These are phyloP conservation scores for Pseudofabraea citricarpa DNA, from an alignment of 2,329 filamentous ascomycete species.

Conservation along the genomic window DNA sequence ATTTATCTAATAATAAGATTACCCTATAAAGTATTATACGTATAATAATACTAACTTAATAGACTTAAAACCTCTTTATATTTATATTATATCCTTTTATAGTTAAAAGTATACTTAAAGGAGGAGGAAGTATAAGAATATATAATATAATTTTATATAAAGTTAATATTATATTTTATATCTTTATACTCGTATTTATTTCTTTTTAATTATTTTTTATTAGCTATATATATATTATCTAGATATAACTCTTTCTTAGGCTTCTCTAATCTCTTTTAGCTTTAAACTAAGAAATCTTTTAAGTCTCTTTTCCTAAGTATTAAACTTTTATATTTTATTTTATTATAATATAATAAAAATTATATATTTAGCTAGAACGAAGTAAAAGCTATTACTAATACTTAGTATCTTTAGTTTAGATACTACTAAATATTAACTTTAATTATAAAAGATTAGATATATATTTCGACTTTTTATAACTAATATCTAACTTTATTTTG, in stretches of 20 bases:
- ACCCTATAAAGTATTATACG: conserved; percentile 15
- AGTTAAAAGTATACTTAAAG: too few relatives aligned
- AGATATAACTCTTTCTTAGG: too few relatives aligned
- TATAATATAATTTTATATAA: too few relatives aligned
- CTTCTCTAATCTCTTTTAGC: too few relatives aligned
- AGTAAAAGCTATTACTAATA: conserved; percentile 13
- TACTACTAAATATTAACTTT: conserved; percentile 19
- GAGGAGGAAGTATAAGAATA: too few relatives aligned
- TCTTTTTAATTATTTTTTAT: too few relatives aligned
- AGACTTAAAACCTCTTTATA: conserved; percentile 10
- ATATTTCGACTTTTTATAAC: conserved; percentile 21
- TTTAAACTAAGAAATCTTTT: too few relatives aligned
- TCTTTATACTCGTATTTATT: too few relatives aligned
- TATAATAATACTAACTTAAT: conserved; percentile 14
- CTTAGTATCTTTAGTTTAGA: conserved; percentile 24
- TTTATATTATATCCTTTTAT: conserved; percentile 23
- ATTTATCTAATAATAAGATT: conserved; percentile 44
- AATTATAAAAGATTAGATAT: conserved; percentile 25
- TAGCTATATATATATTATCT: too few relatives aligned
- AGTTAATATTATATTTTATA: too few relatives aligned
- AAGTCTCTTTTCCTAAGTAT: too few relatives aligned
- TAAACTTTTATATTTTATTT: too few relatives aligned
- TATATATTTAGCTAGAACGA: conserved; percentile 11
- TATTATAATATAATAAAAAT: conserved; percentile 18
- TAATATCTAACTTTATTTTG: conserved; percentile 17